Evolutionary conservation across 345 rosid species (phyloP).

Genomic region (Chamaenerion angustifolium): DNA sequence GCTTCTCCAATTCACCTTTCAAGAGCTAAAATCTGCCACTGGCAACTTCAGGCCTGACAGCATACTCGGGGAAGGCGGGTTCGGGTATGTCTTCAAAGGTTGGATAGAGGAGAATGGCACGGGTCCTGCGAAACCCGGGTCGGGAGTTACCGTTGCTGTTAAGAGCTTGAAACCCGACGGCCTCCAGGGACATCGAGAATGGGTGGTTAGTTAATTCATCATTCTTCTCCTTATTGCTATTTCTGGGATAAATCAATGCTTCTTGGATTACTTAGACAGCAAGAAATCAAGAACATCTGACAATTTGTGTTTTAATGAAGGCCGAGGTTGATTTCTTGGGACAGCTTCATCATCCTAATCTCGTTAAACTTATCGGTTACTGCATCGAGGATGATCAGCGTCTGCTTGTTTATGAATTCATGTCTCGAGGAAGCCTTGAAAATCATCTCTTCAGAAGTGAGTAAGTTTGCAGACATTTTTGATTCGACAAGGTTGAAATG

Average conservation of each 20-base stretch:
- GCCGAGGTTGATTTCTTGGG: conserved; percentile 93
- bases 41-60: conserved; percentile 79
- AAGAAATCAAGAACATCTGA: too few relatives aligned
- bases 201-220: conserved; percentile 56
- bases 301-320: conserved; percentile 25
- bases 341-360: conserved; percentile 83
- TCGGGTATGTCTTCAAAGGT: conserved; percentile 72
- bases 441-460: conserved; percentile 94
- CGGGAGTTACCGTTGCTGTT: conserved; percentile 72
- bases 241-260: too few relatives aligned
- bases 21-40: conserved; percentile 67
- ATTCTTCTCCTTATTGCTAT: not conserved
- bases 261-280: too few relatives aligned
- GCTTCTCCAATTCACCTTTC: conserved; percentile 51
- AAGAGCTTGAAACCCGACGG: conserved; percentile 84
- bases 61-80: conserved; percentile 83
- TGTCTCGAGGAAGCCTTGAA: conserved; percentile 97
- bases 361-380: conserved; percentile 83
- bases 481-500: not conserved
- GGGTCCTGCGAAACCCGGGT: conserved; percentile 69
- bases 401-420: conserved; percentile 86
- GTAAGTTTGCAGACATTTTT: conserved; percentile 9
- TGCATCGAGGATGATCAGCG: conserved; percentile 91
- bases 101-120: conserved; percentile 84
- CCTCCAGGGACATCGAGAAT: conserved; percentile 82